Conservation (phyloP, 164 flowering plant genomes). For the Stephania japonica region DNA sequence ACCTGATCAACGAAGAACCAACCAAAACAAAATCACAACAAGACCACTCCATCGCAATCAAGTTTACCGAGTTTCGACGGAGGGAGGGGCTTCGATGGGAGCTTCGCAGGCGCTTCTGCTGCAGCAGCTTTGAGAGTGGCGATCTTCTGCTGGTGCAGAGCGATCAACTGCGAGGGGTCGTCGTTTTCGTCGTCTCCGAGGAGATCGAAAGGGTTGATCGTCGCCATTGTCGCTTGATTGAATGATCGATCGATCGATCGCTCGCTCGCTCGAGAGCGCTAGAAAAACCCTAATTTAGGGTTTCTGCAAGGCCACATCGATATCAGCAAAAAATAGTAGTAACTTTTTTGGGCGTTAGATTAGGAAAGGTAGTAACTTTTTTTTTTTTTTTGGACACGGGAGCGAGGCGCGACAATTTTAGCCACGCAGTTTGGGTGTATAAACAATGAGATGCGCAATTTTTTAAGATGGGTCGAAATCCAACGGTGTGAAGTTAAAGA, state of each 20-base stretch:
- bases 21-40: neutral
- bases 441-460: no score
- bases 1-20: neutral
- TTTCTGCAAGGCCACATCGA: neutral
- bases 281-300: neutral
- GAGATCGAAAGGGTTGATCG: slow-evolving; percentile 62
- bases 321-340: neutral
- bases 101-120: neutral
- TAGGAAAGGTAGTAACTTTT: no score
- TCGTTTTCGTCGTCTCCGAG: slow-evolving; percentile 60
- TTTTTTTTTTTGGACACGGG: no score
- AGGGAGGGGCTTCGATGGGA: neutral
- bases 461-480: no score
- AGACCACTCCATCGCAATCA: neutral
- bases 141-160: slow-evolving; percentile 29
- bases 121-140: neutral
- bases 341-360: no score
- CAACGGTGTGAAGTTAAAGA: no score
- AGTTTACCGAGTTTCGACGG: neutral
- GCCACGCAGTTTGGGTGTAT: no score
- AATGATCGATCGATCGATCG: neutral
- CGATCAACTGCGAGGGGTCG: slow-evolving; percentile 54
- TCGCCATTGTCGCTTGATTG: slow-evolving; percentile 38
- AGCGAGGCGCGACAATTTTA: no score
- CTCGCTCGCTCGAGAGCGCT: neutral